Evolutionary conservation across 305 asterid genomes (phyloP).

Genomic region (Fraxinus greggii): DNA sequence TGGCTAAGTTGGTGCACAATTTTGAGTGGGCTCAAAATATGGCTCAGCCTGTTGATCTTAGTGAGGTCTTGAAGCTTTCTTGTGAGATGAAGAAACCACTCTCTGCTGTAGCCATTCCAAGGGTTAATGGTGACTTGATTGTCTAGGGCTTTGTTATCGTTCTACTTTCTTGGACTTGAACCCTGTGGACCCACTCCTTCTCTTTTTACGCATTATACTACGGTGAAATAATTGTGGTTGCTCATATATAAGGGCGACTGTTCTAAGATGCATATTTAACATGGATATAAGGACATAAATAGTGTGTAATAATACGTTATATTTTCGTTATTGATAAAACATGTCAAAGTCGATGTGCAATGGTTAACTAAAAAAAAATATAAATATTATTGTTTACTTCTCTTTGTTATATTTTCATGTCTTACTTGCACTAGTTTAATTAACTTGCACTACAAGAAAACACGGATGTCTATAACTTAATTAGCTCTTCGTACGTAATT

Average conservation of each 20-base stretch:
- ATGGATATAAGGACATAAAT: neutral
- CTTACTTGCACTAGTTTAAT: neutral
- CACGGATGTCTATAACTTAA: neutral
- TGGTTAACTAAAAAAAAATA: neutral
- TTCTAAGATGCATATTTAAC: neutral
- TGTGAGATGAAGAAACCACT: conserved; percentile 65
- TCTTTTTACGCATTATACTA: neutral
- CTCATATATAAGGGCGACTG: neutral
- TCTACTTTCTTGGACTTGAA: neutral
- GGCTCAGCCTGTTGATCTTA: conserved; percentile 35
- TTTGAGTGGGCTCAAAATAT: conserved; percentile 37
- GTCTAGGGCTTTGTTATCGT: conserved; percentile 1
- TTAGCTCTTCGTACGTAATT: neutral
- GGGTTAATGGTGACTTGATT: conserved; percentile 6
- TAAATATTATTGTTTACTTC: neutral
- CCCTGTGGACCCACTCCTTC: neutral
- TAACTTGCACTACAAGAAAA: neutral
- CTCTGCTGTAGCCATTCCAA: conserved; percentile 35
- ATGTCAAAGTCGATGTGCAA: neutral
- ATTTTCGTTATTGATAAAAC: neutral
- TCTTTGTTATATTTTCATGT: neutral
- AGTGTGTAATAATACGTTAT: neutral
- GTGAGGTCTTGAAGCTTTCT: conserved; percentile 60
- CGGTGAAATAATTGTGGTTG: neutral
- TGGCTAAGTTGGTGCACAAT: conserved; percentile 46